Percentiles rank a stretch among this genome's conserved stretches.
These are phyloP conservation scores for Tuber umbilicatum DNA, from an alignment of 495 filamentous ascomycete species.

Conservation along the genomic window DNA sequence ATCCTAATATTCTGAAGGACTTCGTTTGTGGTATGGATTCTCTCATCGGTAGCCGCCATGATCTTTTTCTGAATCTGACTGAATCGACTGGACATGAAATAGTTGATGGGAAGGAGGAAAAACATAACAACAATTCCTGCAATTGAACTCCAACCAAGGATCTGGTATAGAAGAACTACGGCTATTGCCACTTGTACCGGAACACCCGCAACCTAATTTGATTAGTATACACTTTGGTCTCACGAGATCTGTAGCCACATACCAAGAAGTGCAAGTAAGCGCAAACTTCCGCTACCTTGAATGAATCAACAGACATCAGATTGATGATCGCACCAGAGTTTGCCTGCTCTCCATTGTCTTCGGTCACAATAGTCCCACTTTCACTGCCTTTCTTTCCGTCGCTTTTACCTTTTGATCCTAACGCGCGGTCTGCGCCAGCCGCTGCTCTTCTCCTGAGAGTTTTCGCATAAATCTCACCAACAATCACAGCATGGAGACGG, in stretches of 20 bases:
- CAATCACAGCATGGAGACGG: conserved; percentile 83
- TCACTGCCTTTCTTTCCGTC: conserved; percentile 42
- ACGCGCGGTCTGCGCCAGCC: conserved; percentile 60
- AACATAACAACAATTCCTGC: conserved; percentile 91
- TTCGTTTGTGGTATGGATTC: conserved; percentile 95
- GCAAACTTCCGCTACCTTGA: conserved; percentile 91
- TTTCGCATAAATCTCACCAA: conserved; percentile 97
- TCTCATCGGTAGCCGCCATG: conserved; percentile 88
- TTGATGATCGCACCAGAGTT: conserved; percentile 97
- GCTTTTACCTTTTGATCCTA: conserved; percentile 52
- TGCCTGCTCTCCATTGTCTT: conserved; percentile 61
- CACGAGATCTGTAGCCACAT: conserved; percentile 5
- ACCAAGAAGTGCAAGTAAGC: conserved; percentile 85
- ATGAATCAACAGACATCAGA: conserved; percentile 97
- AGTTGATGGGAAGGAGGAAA: conserved; percentile 79
- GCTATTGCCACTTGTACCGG: conserved; percentile 76
- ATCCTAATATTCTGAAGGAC: conserved; percentile 96
- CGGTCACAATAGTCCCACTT: conserved; percentile 44
- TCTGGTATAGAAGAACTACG: conserved; percentile 69
- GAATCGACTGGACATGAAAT: conserved; percentile 77
- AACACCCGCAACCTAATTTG: conserved; percentile 53
- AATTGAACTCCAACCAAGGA: conserved; percentile 88
- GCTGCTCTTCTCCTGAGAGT: conserved; percentile 86
- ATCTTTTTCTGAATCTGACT: conserved; percentile 78
- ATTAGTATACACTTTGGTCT: background rate